Base-by-base conservation (phyloP, 352 stramenopile genomes). In the Peronospora destructor region DNA sequence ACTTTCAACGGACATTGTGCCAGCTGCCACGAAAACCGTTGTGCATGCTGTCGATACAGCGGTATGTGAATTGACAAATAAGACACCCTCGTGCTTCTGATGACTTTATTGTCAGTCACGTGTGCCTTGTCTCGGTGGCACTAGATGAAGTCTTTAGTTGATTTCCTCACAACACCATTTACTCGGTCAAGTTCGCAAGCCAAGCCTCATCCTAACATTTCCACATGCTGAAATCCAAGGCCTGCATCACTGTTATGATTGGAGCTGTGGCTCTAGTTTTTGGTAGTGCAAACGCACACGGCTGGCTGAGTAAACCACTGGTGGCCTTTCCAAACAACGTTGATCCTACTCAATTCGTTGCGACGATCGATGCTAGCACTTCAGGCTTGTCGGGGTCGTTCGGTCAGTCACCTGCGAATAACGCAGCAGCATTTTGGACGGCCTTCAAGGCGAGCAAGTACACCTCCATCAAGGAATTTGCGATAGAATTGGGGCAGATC, bases 341-440 rank as follows among this genome's bases (percentile, higher is more conserved):
- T 19, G 66, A 76, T 38, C 62, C 57, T 28, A 76, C 69, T 9
- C 66, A 68, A 32, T 76, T 71, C 38, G 42, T 65, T 17, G 59
- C 56, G 1, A 73, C 66, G n/a, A 76, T 76, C 37, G 56, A 71
- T 35, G 36, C 63, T 17, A 61, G 32, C 6, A 29, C 59, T 28
- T 66, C 63, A 13, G 55, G 63, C 0, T 49, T 68, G 35, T 53
- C 47, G 5, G 59, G 59, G 12, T 59, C 50, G 6, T 72, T 64
- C 41, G 59, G 44, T 10, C 51, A 51, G 2, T 60, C 51, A 13
- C 51, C 63, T 21, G 32, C 54, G 7, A 36, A 62, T 29, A 69
- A 66, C 39, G 61, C 51, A 2, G 49, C 50, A 19, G 52, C 51
- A 6, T 71, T 64, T 37, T 61, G 48, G 57, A 56, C 49, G 0